Evolutionary conservation across 1,284 basidiomycete species (phyloP).

Genomic region (Sanghuangporus baumii): DNA sequence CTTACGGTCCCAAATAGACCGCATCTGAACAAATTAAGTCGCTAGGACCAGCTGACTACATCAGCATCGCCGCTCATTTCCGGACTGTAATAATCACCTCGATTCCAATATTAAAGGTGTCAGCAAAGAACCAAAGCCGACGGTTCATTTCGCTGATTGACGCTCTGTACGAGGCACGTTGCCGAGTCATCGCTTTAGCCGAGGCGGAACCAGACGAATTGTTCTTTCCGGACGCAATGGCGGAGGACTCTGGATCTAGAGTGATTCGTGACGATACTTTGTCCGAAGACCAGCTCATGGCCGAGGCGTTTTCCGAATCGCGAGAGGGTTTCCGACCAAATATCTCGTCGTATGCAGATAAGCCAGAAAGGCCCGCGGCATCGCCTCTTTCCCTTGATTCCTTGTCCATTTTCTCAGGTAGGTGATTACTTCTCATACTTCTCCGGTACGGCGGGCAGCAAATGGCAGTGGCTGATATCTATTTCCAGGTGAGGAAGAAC

Average conservation of each 20-base stretch:
- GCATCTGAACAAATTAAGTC: conserved; percentile 31
- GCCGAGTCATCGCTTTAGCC: conserved; percentile 40
- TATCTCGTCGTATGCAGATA: conserved; percentile 49
- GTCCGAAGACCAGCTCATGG: conserved; percentile 47
- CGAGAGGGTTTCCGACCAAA: conserved; percentile 56
- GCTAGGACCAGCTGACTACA: conserved; percentile 66
- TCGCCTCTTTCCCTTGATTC: conserved; percentile 35
- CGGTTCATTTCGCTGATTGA: conserved; percentile 70
- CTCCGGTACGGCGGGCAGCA: background rate
- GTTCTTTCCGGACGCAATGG: conserved; percentile 54
- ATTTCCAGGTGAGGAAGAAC: conserved; percentile 51
- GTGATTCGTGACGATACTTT: conserved; percentile 17
- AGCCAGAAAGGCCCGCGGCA: conserved; percentile 29
- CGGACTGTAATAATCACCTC: conserved; percentile 54
- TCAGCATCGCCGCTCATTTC: conserved; percentile 55
- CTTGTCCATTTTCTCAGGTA: conserved; percentile 61
- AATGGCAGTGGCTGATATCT: background rate
- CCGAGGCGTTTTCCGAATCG: conserved; percentile 55
- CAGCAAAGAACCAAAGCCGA: conserved; percentile 64
- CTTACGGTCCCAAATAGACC: background rate
- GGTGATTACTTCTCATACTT: conserved; percentile 9
- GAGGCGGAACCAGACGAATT: conserved; percentile 45
- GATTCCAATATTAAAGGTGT: conserved; percentile 52
- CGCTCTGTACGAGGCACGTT: conserved; percentile 51
- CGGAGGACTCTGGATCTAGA: conserved; percentile 12